Conservation (phyloP, 208 protist species). For the Sergeia podlipaevii region DNA sequence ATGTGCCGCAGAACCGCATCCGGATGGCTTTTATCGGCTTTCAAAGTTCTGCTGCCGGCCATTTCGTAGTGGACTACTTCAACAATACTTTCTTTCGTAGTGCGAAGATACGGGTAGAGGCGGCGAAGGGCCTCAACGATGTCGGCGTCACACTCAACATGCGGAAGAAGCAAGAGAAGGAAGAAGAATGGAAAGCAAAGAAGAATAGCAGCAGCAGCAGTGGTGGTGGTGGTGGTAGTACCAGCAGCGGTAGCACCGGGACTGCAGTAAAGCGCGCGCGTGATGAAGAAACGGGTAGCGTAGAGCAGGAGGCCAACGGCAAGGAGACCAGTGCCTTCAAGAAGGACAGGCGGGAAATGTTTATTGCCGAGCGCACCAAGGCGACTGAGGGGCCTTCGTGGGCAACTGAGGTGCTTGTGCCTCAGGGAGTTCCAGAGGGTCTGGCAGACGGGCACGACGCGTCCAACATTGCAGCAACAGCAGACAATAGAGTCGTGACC, state of each 20-base stretch:
- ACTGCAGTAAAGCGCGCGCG: not conserved
- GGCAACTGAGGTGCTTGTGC: slow-evolving; percentile 63
- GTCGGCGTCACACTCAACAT: slow-evolving; percentile 62
- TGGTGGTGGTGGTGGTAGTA: slow-evolving; percentile 2
- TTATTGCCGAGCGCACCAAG: slow-evolving; percentile 63
- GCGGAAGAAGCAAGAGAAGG: slow-evolving; percentile 32
- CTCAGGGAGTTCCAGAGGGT: slow-evolving; percentile 12
- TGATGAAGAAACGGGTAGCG: not conserved
- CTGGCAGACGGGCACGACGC: not conserved
- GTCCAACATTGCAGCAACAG: not conserved
- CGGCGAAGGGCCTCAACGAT: slow-evolving; percentile 71
- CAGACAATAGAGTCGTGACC: not conserved
- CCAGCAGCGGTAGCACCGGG: not conserved
- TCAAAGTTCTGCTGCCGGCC: slow-evolving; percentile 70
- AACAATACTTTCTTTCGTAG: slow-evolving; percentile 94
- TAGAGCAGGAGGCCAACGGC: not conserved
- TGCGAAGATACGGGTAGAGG: slow-evolving; percentile 83
- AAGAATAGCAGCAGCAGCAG: slow-evolving; percentile 10
- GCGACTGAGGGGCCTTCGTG: slow-evolving; percentile 62
- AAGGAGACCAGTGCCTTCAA: slow-evolving; percentile 7
- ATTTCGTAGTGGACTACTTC: slow-evolving; percentile 89
- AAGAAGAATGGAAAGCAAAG: slow-evolving; percentile 13
- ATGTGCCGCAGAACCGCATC: slow-evolving; percentile 55
- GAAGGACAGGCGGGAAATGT: slow-evolving; percentile 35
- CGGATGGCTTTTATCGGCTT: slow-evolving; percentile 97